A percentile compares a stretch with the other conserved stretches of the same genome.
Evolutionary conservation across 176 grass and related monocot genomes (phyloP).

Genomic region (Zizania latifolia): DNA sequence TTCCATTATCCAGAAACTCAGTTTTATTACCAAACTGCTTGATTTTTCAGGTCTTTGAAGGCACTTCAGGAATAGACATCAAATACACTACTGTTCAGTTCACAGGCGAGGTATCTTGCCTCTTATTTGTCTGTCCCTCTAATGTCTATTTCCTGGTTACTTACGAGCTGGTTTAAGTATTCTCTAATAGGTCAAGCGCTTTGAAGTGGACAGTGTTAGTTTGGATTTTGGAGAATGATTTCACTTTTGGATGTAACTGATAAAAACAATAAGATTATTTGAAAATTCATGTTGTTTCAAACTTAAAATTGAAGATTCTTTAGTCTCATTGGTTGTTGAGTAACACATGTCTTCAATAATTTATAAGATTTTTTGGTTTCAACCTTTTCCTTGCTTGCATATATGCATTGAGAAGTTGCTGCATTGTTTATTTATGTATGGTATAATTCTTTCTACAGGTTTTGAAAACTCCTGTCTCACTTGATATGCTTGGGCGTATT

Average conservation of each 20-base stretch:
- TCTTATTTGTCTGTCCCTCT: neutral
- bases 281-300: neutral
- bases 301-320: neutral
- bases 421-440: neutral
- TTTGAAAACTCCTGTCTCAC: conserved; percentile 94
- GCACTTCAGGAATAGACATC: conserved; percentile 97
- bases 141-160: neutral
- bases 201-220: neutral
- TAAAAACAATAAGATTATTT: neutral
- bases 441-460: conserved; percentile 44
- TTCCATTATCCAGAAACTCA: neutral
- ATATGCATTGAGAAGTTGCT: neutral
- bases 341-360: neutral
- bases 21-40: neutral
- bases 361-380: neutral
- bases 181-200: neutral
- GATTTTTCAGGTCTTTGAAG: conserved; percentile 84
- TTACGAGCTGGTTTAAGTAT: neutral
- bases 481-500: conserved; percentile 99
- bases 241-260: neutral
- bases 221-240: neutral
- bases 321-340: neutral
- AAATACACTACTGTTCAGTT: conserved; percentile 99
- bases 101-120: conserved; percentile 80
- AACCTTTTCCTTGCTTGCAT: neutral